phyloP scores from a whole-genome alignment of 148 eudicot genomes.

The Rhododendron kiyosumense region DNA sequence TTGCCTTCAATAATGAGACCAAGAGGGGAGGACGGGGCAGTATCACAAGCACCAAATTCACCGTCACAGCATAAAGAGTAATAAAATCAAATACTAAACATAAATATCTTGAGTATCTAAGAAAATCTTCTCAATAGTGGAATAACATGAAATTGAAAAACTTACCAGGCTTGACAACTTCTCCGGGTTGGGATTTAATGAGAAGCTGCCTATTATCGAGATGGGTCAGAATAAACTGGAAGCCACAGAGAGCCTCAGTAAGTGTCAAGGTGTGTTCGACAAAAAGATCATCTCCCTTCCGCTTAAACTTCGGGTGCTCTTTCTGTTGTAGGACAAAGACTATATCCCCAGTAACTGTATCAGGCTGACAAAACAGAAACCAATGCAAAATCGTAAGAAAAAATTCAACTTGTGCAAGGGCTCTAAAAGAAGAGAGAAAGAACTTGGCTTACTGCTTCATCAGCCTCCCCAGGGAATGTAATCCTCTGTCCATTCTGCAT shows the following conservation, averaged over 20 bases:
- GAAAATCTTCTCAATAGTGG: neutral
- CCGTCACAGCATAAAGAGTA: neutral
- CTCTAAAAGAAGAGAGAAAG: neutral
- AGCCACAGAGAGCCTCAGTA: slow-evolving; percentile 49
- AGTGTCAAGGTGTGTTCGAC: slow-evolving; percentile 44
- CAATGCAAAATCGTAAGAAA: neutral
- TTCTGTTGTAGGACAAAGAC: slow-evolving; percentile 47
- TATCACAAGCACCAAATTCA: neutral
- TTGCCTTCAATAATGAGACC: neutral
- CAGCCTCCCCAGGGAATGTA: slow-evolving; percentile 52
- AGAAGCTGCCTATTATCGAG: slow-evolving; percentile 48
- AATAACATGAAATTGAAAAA: neutral
- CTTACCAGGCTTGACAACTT: slow-evolving; percentile 51
- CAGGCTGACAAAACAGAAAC: slow-evolving; percentile 36
- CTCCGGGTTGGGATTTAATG: slow-evolving; percentile 51
- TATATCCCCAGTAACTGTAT: slow-evolving; percentile 46
- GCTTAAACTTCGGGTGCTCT: slow-evolving; percentile 49
- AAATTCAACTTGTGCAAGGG: neutral
- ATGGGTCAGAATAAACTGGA: slow-evolving; percentile 47
- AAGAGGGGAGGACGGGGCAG: neutral
- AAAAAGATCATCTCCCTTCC: slow-evolving; percentile 51
- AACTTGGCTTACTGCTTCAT: slow-evolving; percentile 38
- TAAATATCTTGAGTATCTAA: neutral
- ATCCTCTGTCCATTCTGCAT: slow-evolving; percentile 52
- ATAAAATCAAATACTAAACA: neutral